phyloP scores from a whole-genome alignment of 108 stramenopile species.

The Conticribra weissflogii region DNA sequence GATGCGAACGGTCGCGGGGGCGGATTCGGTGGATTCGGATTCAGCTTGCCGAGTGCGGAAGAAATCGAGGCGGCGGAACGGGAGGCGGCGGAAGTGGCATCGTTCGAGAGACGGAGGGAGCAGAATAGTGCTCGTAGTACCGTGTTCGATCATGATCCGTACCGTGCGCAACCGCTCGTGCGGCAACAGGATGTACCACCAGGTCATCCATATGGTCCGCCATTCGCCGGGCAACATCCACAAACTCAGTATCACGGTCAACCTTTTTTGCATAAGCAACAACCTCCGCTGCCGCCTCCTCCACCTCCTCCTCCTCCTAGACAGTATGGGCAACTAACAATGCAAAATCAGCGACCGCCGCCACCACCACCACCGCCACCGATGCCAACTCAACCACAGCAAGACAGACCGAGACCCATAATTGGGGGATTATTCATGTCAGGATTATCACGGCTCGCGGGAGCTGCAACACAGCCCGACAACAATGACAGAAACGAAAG shows the following conservation, averaged over 20 bases:
- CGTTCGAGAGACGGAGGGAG: not conserved
- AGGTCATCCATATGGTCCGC: too few species aligned
- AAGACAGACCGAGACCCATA: constrained; percentile 64
- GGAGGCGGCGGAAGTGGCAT: constrained; percentile 19
- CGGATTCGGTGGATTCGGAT: constrained; percentile 30
- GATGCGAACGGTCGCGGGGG: constrained; percentile 1
- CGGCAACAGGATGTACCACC: too few species aligned
- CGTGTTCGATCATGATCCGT: too few species aligned
- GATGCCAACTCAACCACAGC: not conserved
- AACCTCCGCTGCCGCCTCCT: constrained; percentile 20
- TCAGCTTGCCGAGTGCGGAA: constrained; percentile 42
- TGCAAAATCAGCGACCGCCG: constrained; percentile 7
- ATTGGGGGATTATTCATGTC: constrained; percentile 75
- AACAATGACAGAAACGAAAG: constrained; percentile 3
- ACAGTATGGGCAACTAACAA: not conserved
- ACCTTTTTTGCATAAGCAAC: constrained; percentile 2
- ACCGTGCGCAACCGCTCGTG: too few species aligned
- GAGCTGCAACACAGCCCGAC: constrained; percentile 70
- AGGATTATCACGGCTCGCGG: constrained; percentile 68
- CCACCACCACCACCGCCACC: constrained; percentile 21
- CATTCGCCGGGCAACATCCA: not conserved
- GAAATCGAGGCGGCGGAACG: constrained; percentile 51
- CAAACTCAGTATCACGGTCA: not conserved
- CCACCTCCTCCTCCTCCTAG: not conserved
- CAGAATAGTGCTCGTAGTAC: too few species aligned